A percentile compares a stretch with the other conserved stretches of the same genome.
Evolutionary conservation across 2,329 filamentous ascomycete genomes (phyloP).

Genomic region (Colletotrichum ledebouriae): DNA sequence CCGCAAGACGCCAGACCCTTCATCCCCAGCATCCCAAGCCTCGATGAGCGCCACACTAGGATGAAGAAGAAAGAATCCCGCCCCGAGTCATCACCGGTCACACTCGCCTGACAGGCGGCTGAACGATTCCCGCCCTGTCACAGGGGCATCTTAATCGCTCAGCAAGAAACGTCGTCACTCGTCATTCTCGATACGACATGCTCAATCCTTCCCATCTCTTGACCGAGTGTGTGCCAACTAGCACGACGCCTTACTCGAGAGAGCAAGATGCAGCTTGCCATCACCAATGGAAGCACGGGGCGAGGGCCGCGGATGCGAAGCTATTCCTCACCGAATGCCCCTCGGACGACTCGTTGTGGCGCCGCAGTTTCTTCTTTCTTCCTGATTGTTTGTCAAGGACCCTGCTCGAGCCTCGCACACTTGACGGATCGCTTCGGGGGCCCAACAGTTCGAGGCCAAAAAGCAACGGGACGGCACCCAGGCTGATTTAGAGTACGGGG

Average conservation of each 20-base stretch:
- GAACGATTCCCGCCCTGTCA: not conserved
- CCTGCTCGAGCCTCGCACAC: not conserved
- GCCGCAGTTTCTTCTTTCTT: slow-evolving; percentile 23
- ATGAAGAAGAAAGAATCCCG: not conserved
- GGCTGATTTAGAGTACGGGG: slow-evolving; percentile 19
- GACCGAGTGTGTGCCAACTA: slow-evolving; percentile 8
- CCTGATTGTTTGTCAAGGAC: not conserved
- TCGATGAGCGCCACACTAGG: not conserved
- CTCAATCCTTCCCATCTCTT: slow-evolving; percentile 3
- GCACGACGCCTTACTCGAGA: slow-evolving; percentile 9
- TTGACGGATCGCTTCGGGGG: slow-evolving; percentile 18
- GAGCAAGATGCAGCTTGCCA: not conserved
- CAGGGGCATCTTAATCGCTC: not conserved
- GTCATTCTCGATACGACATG: not conserved
- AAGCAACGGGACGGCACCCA: slow-evolving; percentile 7
- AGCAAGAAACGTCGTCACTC: not conserved
- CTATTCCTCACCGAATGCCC: slow-evolving; percentile 24
- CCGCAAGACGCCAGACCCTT: not conserved
- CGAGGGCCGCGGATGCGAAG: not conserved
- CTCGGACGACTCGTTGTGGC: slow-evolving; percentile 32
- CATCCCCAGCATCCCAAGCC: slow-evolving; percentile 12
- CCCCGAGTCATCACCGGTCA: not conserved
- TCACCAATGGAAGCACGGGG: slow-evolving; percentile 9
- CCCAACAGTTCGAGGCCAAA: slow-evolving; percentile 14
- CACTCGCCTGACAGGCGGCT: not conserved